Base-by-base conservation (phyloP, 2,329 filamentous ascomycete species). In the Aspergillus calidoustus region DNA sequence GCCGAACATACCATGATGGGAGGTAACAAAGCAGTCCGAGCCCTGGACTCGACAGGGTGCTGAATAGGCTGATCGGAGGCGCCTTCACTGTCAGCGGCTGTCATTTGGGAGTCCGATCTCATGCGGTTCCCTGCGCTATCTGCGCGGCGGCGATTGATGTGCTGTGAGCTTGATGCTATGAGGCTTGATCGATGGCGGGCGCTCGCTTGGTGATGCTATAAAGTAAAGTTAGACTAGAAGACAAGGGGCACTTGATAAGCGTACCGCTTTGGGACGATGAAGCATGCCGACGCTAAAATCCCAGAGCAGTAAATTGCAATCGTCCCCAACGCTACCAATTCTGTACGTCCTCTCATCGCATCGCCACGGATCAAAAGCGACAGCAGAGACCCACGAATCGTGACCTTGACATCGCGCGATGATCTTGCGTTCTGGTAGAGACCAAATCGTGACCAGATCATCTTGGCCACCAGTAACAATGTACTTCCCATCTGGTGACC, bases 241-340 rank as follows among this genome's bases (percentile, higher is more conserved):
- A 25, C 54, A 41, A 17, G 34, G 38, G 5, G 51, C 13, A 51
- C 13, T 47, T 47, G 3, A 53, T 7, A n/a, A 47, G 85, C 90
- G 72, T 81, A 93, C 91, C 68, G 87, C 89, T 79, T 94, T 94
- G 22, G 95, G 94, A 63, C 93, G 86, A 77, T 96, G 91, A 70
- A 99, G 83, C 94, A 98, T 98, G 69, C 93, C 93, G 47, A 97
- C 92, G 67, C 90, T 97, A 75, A 99, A 99, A 80, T 99, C 95
- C 95, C 95, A 99, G 13, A 99, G 82, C 62, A 97, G 87, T 19
- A 99, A 81, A 60, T 93, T 86, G 70, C 93, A 92, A 75, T 99
- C 95, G 74, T 98, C 94, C 15, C 94, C 95, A 0, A 99, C 94
- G 71, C 92, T 97, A 31, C 95, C 95, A 71, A 99, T 97, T 1